Evolutionary conservation across 2,329 filamentous ascomycete species (phyloP), one percentile per base, ranked within the genome.

Genomic region (Endocalyx cinctus): DNA sequence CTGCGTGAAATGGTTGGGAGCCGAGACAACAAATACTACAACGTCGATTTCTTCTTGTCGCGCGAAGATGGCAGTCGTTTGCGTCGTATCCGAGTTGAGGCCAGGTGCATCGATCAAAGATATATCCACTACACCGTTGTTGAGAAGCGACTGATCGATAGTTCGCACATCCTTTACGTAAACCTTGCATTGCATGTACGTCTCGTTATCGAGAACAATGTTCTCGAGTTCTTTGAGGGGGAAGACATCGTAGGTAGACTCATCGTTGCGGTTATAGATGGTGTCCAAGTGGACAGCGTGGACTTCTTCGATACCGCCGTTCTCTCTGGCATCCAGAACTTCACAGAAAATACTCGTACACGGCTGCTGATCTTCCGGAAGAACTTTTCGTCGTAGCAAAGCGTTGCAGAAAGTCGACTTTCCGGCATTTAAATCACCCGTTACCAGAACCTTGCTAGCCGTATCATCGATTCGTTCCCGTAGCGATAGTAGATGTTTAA

Each of bases 381-480:
- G 65, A 17, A 98, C 77, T 62, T 97, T 97, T 42, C 89, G 79
- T 40, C 92, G 82, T 25, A 98, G 65, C 3, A 98, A 69, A n/a
- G 92, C 92, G 60, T 98, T 98, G 66, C 92, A 98, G 52, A 98
- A 98, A 1, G 92, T 98, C 4, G 92, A 98, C 58, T 98, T 98
- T 54, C 92, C 92, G 7, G 92, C 90, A 55, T 98, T 98, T 34
- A 98, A 64, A 57, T 98, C 92, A 52, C 92, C 92, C 0, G 92
- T 98, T 13, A 98, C 82, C 37, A 98, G 66, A 2, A 98, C 92
- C 60, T 98, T 98, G 63, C 90, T 97, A 5, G 90, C 87, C 0
- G 87, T 97, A 60, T 98, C 92, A 57, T 97, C 92, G 42, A 98
- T 98, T 33, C 92, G 82, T 46, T 97, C 92, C 39, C 88, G 81